Percentiles rank a stretch among this genome's conserved stretches.
Evolutionary conservation across 148 eudicot species (phyloP).

Genomic region (Spergularia marina): DNA sequence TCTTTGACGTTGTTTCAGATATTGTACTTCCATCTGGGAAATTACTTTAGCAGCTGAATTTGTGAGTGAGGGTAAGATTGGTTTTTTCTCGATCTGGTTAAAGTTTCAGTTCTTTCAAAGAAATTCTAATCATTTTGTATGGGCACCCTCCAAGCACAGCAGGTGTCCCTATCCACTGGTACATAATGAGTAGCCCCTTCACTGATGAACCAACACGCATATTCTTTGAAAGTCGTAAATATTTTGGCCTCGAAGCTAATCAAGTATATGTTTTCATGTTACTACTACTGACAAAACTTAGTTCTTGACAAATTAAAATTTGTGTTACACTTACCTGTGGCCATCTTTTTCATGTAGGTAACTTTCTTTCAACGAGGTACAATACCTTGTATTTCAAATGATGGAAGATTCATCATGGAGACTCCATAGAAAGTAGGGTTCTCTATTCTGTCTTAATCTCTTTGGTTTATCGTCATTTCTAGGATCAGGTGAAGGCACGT

Average conservation of each 20-base stretch:
- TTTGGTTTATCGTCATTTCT: not conserved
- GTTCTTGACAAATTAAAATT: not conserved
- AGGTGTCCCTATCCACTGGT: slow-evolving; percentile 73
- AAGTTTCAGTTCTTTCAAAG: not conserved
- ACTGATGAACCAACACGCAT: slow-evolving; percentile 81
- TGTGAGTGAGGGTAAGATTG: slow-evolving; percentile 64
- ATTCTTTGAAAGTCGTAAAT: slow-evolving; percentile 74
- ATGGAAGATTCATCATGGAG: slow-evolving; percentile 95
- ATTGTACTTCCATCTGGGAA: slow-evolving; percentile 97
- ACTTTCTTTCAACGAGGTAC: slow-evolving; percentile 96
- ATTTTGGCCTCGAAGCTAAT: slow-evolving; percentile 90
- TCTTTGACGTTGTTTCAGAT: slow-evolving; percentile 44
- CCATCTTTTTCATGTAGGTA: slow-evolving; percentile 46
- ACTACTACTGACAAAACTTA: slow-evolving; percentile 6
- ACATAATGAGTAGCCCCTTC: slow-evolving; percentile 98
- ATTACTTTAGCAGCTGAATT: slow-evolving; percentile 88
- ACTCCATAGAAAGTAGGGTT: slow-evolving; percentile 78
- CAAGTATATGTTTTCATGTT: slow-evolving; percentile 47
- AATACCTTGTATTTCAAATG: slow-evolving; percentile 86
- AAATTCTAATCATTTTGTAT: slow-evolving; percentile 26
- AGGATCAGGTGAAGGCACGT: not conserved
- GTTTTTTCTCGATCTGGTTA: not conserved
- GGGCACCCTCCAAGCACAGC: slow-evolving; percentile 47
- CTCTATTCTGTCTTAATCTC: slow-evolving; percentile 12
- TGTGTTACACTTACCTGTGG: not conserved